Conservation (phyloP, 225 moss, liverwort and hornwort species). For the Straminergon stramineum region DNA sequence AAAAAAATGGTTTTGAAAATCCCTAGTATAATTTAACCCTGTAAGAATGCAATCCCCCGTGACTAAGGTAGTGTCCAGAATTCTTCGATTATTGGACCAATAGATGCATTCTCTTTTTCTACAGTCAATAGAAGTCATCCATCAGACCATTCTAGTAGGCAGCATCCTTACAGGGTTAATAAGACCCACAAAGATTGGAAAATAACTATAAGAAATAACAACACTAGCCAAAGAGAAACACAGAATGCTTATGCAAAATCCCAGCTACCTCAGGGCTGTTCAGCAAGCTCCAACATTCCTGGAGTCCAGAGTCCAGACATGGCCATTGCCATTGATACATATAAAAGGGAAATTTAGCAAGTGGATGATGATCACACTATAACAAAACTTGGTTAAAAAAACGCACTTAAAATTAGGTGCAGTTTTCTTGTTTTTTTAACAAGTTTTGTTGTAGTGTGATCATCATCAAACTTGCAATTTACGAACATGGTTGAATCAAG, state of each 20-base stretch:
- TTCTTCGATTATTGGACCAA: too few species aligned
- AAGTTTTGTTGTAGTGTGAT: not conserved
- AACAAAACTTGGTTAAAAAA: not conserved
- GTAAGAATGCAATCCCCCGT: too few species aligned
- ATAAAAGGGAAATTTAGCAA: not conserved
- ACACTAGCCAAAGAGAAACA: not conserved
- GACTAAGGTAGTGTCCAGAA: too few species aligned
- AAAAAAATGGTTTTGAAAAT: too few species aligned
- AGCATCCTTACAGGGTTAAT: too few species aligned
- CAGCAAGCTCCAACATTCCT: not conserved
- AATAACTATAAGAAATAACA: not conserved
- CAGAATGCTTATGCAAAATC: not conserved
- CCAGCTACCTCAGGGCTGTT: not conserved
- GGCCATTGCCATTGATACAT: not conserved
- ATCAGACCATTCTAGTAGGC: too few species aligned
- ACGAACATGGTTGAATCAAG: not conserved
- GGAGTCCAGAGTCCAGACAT: not conserved
- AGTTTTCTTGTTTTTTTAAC: not conserved
- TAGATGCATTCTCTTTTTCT: too few species aligned
- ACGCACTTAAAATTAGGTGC: not conserved
- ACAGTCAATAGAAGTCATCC: too few species aligned
- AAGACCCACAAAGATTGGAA: not conserved
- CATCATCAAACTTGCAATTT: not conserved
- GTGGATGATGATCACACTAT: not conserved
- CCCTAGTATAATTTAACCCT: too few species aligned